These are phyloP conservation scores for Sporothrix sp. DNA, from an alignment of 2,329 filamentous ascomycete species.

Conservation along the genomic window DNA sequence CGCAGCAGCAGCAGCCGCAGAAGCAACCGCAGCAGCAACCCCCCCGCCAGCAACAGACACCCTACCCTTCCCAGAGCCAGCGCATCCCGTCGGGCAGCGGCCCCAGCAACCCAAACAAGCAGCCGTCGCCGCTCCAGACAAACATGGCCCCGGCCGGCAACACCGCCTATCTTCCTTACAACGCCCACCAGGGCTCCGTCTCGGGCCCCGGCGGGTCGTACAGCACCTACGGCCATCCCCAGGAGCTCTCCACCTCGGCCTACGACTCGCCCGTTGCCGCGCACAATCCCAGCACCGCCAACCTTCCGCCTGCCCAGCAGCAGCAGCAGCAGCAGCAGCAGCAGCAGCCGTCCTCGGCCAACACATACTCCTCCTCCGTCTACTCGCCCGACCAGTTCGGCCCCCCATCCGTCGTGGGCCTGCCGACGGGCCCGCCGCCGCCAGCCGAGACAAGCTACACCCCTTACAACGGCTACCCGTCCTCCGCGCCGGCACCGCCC, in stretches of 20 bases:
- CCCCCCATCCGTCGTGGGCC: slow-evolving; percentile 19
- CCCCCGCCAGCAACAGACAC: not conserved
- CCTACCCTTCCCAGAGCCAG: slow-evolving; percentile 26
- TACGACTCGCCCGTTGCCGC: slow-evolving; percentile 63
- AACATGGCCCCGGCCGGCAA: slow-evolving; percentile 23
- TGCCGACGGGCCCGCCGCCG: slow-evolving; percentile 22
- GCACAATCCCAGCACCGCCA: slow-evolving; percentile 38
- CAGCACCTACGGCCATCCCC: slow-evolving; percentile 61
- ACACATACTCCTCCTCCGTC: slow-evolving; percentile 37
- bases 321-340: slow-evolving; percentile 6
- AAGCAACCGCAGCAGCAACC: slow-evolving; percentile 1
- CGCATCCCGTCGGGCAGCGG: slow-evolving; percentile 36
- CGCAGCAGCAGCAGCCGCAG: slow-evolving; percentile 5
- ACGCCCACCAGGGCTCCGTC: slow-evolving; percentile 29
- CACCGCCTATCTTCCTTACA: slow-evolving; percentile 39
- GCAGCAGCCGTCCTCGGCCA: slow-evolving; percentile 24
- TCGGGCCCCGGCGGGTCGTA: slow-evolving; percentile 45
- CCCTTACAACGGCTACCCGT: slow-evolving; percentile 30
- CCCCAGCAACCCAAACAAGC: slow-evolving; percentile 26
- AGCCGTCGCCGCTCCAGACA: slow-evolving; percentile 42
- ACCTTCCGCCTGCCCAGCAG: not conserved
- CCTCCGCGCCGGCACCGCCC: slow-evolving; percentile 17
- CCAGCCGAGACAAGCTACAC: slow-evolving; percentile 24
- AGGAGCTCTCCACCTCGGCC: slow-evolving; percentile 67
- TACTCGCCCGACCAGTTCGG: slow-evolving; percentile 41